Evolutionary conservation across 2,329 filamentous ascomycete genomes (phyloP).

Genomic region (Cladophialophora yegresii): DNA sequence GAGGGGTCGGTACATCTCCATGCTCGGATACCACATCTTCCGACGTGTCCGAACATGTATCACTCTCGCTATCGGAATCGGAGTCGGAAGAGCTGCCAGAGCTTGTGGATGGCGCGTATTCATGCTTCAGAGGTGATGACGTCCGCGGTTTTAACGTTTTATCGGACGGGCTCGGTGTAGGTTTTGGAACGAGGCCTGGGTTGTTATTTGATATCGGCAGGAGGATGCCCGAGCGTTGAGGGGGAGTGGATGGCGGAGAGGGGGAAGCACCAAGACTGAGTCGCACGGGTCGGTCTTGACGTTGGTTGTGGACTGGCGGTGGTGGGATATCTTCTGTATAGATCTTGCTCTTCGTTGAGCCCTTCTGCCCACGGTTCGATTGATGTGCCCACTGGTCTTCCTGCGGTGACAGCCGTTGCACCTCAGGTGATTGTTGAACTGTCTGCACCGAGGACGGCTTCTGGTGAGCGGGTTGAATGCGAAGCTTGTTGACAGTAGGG

Average conservation of each 20-base stretch:
- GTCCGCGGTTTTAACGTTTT: constrained; percentile 63
- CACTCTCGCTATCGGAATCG: constrained; percentile 53
- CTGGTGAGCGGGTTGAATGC: constrained; percentile 37
- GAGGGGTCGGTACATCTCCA: constrained; percentile 50
- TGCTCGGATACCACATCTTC: constrained; percentile 55
- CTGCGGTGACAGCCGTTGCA: neutral
- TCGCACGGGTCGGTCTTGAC: constrained; percentile 15
- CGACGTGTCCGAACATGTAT: constrained; percentile 54
- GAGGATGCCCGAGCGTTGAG: constrained; percentile 41
- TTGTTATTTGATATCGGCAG: constrained; percentile 18
- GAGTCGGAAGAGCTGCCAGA: constrained; percentile 63
- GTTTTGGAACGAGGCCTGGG: constrained; percentile 14
- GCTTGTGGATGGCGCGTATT: constrained; percentile 84
- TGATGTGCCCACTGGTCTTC: constrained; percentile 8
- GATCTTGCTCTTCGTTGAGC: constrained; percentile 16
- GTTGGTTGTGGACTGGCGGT: constrained; percentile 17
- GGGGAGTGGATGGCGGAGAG: constrained; percentile 53
- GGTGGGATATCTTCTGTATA: constrained; percentile 30
- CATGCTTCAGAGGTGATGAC: constrained; percentile 94
- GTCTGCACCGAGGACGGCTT: neutral
- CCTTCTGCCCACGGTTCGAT: constrained; percentile 15
- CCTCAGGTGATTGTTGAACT: neutral
- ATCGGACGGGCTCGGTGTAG: constrained; percentile 49
- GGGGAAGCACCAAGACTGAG: constrained; percentile 23
- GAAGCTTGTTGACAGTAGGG: constrained; percentile 48